Conservation (phyloP, 2,329 filamentous ascomycete species). For the Sarocladium strictum region DNA sequence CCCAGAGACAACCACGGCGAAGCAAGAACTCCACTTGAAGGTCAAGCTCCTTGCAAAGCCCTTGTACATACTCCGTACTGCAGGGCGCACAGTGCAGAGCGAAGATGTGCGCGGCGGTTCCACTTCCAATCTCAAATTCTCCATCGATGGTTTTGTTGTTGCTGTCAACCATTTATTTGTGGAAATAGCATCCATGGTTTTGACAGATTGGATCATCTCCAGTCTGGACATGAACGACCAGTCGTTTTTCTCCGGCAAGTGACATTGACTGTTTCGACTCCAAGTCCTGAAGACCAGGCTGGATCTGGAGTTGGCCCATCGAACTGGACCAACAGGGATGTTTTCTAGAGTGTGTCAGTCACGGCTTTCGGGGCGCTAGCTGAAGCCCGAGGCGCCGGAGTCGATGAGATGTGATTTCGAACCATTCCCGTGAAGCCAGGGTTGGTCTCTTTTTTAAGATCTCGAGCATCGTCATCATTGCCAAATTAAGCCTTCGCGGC, state of each 20-base stretch:
- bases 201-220: conserved; percentile 1
- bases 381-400: neutral
- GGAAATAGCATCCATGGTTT: neutral
- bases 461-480: conserved; percentile 6
- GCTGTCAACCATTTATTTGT: neutral
- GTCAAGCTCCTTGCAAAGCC: neutral
- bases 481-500: conserved; percentile 4
- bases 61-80: neutral
- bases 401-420: neutral
- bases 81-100: neutral
- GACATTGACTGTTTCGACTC: neutral
- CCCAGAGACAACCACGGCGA: neutral
- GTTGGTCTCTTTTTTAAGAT: neutral
- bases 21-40: neutral
- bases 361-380: neutral
- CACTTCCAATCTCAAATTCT: conserved; percentile 5
- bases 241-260: neutral
- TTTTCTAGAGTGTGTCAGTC: neutral
- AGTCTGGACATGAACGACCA: neutral
- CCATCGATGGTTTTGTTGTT: conserved; percentile 1
- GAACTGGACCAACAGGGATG: neutral
- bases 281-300: neutral
- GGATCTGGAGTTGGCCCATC: neutral
- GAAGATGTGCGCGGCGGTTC: neutral
- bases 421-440: neutral